Percentiles rank a stretch among this genome's conserved stretches.
Conservation (phyloP, 495 filamentous ascomycete genomes). For the Hypoxylon cercidicola region DNA sequence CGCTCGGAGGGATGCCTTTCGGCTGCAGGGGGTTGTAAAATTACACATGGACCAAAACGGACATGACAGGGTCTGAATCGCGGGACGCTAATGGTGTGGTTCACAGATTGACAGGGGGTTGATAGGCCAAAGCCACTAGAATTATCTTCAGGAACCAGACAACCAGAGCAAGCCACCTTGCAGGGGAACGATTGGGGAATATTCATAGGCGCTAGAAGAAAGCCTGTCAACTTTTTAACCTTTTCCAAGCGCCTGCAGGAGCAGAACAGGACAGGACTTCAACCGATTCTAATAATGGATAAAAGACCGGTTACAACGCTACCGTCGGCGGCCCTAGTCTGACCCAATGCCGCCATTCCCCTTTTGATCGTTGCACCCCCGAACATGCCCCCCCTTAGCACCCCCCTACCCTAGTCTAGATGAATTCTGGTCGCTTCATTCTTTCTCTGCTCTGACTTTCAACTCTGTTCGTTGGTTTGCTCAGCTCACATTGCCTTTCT, state of each 20-base stretch:
- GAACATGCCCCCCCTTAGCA: background rate
- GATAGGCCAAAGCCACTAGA: slow-evolving; percentile 30
- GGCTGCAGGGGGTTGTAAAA: slow-evolving; percentile 29
- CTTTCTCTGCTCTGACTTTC: slow-evolving; percentile 31
- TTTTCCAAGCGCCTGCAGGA: slow-evolving; percentile 28
- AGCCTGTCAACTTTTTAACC: slow-evolving; percentile 19
- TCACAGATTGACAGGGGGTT: slow-evolving; percentile 30
- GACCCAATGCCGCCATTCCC: slow-evolving; percentile 32
- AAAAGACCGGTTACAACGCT: slow-evolving; percentile 44
- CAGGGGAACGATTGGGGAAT: slow-evolving; percentile 30
- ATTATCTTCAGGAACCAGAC: slow-evolving; percentile 11
- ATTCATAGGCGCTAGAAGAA: slow-evolving; percentile 19
- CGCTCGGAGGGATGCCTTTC: slow-evolving; percentile 12
- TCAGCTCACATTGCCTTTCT: slow-evolving; percentile 29
- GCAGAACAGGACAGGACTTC: slow-evolving; percentile 8
- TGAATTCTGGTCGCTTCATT: slow-evolving; percentile 32
- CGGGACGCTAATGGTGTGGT: slow-evolving; percentile 30
- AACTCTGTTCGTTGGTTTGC: slow-evolving; percentile 24
- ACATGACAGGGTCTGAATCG: slow-evolving; percentile 16
- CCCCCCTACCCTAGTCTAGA: slow-evolving; percentile 22
- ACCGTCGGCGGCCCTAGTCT: slow-evolving; percentile 17
- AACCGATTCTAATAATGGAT: slow-evolving; percentile 33
- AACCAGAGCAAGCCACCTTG: slow-evolving; percentile 11
- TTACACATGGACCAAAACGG: slow-evolving; percentile 31
- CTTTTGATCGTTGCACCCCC: slow-evolving; percentile 30